These are phyloP conservation scores for Silybum marianum DNA, from an alignment of 129 eudicot species.

Conservation along the genomic window DNA sequence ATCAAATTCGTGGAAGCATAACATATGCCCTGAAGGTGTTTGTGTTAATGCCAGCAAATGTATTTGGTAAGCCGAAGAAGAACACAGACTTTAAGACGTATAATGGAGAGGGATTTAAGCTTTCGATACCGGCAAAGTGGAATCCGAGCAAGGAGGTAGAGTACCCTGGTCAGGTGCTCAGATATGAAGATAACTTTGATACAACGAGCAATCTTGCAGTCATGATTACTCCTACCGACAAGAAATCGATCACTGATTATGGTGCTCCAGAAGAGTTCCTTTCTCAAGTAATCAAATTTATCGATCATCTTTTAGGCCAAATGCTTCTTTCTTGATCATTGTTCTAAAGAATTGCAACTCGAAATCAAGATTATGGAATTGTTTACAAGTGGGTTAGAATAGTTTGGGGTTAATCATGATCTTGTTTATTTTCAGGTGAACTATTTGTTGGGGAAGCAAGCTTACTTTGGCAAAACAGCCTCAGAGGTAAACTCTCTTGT, in stretches of 20 bases:
- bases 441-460: slow-evolving; percentile 80
- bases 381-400: neutral
- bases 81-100: slow-evolving; percentile 72
- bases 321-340: neutral
- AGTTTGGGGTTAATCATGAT: neutral
- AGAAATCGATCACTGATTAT: slow-evolving; percentile 80
- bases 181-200: slow-evolving; percentile 91
- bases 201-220: slow-evolving; percentile 66
- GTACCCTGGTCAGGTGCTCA: slow-evolving; percentile 85
- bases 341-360: neutral
- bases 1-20: neutral
- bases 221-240: slow-evolving; percentile 64
- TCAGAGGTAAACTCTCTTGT: slow-evolving; percentile 60
- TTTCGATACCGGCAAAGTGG: slow-evolving; percentile 77
- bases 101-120: slow-evolving; percentile 69
- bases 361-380: neutral
- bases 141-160: slow-evolving; percentile 85
- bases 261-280: slow-evolving; percentile 87
- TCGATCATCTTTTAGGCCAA: neutral
- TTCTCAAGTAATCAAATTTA: slow-evolving; percentile 41
- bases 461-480: slow-evolving; percentile 81
- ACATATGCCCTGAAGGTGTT: slow-evolving; percentile 21
- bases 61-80: slow-evolving; percentile 84
- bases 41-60: slow-evolving; percentile 66
- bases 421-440: slow-evolving; percentile 54